Percentiles rank a stretch among this genome's conserved stretches.
Evolutionary conservation across 2,329 filamentous ascomycete genomes (phyloP).

Genomic region (Colletotrichum musae): DNA sequence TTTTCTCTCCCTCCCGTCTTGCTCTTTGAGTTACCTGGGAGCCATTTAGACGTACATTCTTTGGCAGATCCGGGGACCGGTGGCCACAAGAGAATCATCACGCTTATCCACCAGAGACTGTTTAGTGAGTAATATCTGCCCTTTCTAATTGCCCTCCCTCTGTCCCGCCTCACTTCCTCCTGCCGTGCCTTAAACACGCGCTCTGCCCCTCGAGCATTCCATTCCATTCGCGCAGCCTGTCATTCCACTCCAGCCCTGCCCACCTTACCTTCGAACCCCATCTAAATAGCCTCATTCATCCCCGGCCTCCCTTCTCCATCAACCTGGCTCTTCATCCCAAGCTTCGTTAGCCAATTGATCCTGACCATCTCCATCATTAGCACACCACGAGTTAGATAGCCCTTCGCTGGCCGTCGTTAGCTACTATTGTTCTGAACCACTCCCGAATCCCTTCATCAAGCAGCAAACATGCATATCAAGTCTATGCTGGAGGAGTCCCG

Average conservation of each 20-base stretch:
- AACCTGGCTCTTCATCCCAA: neutral
- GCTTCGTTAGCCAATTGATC: conserved; percentile 24
- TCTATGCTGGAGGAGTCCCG: conserved; percentile 90
- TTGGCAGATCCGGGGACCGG: conserved; percentile 21
- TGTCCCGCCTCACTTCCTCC: conserved; percentile 17
- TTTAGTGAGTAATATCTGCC: conserved; percentile 20
- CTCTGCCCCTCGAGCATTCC: conserved; percentile 37
- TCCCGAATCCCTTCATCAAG: neutral
- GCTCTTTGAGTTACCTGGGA: conserved; percentile 12
- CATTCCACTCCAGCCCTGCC: conserved; percentile 12
- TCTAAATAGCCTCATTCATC: conserved; percentile 29
- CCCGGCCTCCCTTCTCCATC: neutral
- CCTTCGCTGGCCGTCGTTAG: conserved; percentile 21
- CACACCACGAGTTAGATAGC: conserved; percentile 27
- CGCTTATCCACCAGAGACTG: conserved; percentile 24
- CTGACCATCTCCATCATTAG: conserved; percentile 17
- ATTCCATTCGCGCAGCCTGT: conserved; percentile 22
- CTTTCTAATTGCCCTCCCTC: conserved; percentile 5
- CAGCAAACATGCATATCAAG: conserved; percentile 87
- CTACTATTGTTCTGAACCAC: conserved; percentile 13
- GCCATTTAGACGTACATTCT: conserved; percentile 1
- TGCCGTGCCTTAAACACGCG: conserved; percentile 24
- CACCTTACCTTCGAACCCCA: neutral
- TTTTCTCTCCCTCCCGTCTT: neutral
- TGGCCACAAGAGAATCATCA: conserved; percentile 29